phyloP scores from a whole-genome alignment of 1,139 yeast genomes.

The Casaregolazyma suthepensis region DNA sequence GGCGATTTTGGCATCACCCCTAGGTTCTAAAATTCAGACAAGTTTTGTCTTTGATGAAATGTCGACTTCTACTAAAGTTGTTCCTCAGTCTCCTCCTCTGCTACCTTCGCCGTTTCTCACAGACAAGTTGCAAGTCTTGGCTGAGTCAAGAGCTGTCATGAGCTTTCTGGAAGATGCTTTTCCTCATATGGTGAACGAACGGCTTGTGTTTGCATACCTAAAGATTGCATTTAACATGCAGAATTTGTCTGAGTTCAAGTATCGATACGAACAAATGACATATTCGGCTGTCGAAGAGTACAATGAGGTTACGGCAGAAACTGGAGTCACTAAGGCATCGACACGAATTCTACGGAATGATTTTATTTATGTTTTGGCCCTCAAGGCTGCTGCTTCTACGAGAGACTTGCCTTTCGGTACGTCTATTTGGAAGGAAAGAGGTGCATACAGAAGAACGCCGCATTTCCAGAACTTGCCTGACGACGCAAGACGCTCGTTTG shows the following conservation, averaged over 20 bases:
- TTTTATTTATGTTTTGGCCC: conserved; percentile 53
- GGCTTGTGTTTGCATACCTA: conserved; percentile 47
- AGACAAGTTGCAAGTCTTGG: conserved; percentile 43
- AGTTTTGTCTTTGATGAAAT: conserved; percentile 19
- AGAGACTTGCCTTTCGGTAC: conserved; percentile 54
- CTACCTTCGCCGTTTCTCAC: conserved; percentile 50
- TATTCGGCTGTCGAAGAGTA: conserved; percentile 27
- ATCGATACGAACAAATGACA: conserved; percentile 46
- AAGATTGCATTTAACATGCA: conserved; percentile 49
- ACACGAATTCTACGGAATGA: conserved; percentile 41
- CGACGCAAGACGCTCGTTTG: conserved; percentile 43
- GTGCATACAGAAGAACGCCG: conserved; percentile 54
- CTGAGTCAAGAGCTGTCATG: conserved; percentile 79
- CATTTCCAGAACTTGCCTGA: conserved; percentile 40
- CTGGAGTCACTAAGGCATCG: conserved; percentile 4
- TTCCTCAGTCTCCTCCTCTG: conserved; percentile 48
- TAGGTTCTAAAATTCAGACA: conserved; percentile 28
- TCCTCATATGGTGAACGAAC: conserved; percentile 40
- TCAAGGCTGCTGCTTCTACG: conserved; percentile 59
- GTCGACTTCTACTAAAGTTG: conserved; percentile 5
- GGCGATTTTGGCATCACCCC: conserved; percentile 27
- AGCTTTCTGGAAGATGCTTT: conserved; percentile 42
- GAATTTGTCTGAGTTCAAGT: conserved; percentile 44
- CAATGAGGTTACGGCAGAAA: conserved; percentile 8
- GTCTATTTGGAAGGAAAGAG: conserved; percentile 71